Percentiles rank a stretch among this genome's conserved stretches.
Conservation (phyloP, 768 basidiomycete genomes). For the Cubamyces sp. region DNA sequence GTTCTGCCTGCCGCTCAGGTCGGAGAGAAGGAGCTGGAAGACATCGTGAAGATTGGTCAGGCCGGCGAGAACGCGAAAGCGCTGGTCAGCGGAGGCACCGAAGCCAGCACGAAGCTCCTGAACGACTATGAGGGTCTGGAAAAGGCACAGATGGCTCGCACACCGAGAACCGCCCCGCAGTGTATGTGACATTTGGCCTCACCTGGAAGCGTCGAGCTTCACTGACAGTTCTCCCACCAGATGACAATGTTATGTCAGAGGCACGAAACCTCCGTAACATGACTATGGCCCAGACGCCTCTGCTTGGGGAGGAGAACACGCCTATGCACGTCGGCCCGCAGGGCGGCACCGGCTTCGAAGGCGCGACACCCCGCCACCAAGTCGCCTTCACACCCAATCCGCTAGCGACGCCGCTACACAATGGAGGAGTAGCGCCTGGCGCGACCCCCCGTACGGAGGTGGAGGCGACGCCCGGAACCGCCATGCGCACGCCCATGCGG, state of each 20-base stretch:
- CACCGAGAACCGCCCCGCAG: conserved; percentile 92
- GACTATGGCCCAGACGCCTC: conserved; percentile 89
- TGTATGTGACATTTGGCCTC: conserved; percentile 54
- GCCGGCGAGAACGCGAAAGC: conserved; percentile 89
- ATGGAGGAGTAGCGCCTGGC: conserved; percentile 43
- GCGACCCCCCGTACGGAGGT: conserved; percentile 38
- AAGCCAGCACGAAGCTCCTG: conserved; percentile 82
- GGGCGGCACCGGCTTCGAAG: conserved; percentile 92
- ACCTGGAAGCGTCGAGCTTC: conserved; percentile 5
- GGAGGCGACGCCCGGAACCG: conserved; percentile 52
- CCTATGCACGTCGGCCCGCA: conserved; percentile 75
- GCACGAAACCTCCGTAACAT: conserved; percentile 95
- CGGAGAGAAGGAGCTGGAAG: conserved; percentile 91
- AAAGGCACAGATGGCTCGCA: conserved; percentile 88
- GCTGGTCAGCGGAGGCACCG: conserved; percentile 79
- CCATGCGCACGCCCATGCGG: conserved; percentile 91
- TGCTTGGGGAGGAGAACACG: conserved; percentile 97
- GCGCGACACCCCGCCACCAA: conserved; percentile 92
- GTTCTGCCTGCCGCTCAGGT: conserved; percentile 90
- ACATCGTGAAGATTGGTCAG: conserved; percentile 97
- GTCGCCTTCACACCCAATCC: conserved; percentile 96
- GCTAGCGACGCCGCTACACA: conserved; percentile 80
- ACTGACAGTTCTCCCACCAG: conserved; percentile 45
- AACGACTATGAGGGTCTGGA: conserved; percentile 94
- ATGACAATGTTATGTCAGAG: conserved; percentile 93